These are phyloP conservation scores for Primulina eburnea DNA, from an alignment of 257 asterid species.

Conservation along the genomic window DNA sequence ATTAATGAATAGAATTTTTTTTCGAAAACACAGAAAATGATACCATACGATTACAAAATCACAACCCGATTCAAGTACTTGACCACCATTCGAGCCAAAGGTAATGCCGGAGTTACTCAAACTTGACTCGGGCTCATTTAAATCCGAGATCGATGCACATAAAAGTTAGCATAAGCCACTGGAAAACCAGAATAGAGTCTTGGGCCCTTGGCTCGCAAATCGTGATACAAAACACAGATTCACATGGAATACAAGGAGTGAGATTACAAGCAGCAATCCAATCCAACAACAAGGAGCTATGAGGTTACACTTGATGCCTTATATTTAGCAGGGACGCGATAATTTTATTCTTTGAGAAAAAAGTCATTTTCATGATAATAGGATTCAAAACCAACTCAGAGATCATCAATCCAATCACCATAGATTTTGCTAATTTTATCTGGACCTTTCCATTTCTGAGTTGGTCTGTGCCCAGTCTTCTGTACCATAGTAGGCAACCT, in stretches of 20 bases:
- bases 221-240: not conserved
- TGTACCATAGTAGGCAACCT: slow-evolving; percentile 42
- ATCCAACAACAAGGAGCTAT: not conserved
- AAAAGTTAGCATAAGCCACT: not conserved
- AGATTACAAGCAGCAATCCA: not conserved
- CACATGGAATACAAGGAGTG: not conserved
- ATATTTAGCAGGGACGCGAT: not conserved
- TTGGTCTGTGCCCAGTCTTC: slow-evolving; percentile 34
- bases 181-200: not conserved
- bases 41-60: not conserved
- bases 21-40: not conserved
- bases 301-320: not conserved
- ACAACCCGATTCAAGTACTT: not conserved
- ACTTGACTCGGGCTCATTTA: not conserved
- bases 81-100: not conserved
- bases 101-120: not conserved
- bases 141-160: not conserved
- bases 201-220: not conserved
- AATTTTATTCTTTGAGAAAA: not conserved
- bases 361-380: not conserved
- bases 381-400: slow-evolving; percentile 30
- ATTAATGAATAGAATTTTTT: no score
- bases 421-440: slow-evolving; percentile 63
- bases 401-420: slow-evolving; percentile 74
- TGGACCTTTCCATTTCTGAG: slow-evolving; percentile 64